A percentile compares a stretch with the other conserved stretches of the same genome.
phyloP scores from a whole-genome alignment of 805 yeast genomes.

The Hermanozyma aechmeae region DNA sequence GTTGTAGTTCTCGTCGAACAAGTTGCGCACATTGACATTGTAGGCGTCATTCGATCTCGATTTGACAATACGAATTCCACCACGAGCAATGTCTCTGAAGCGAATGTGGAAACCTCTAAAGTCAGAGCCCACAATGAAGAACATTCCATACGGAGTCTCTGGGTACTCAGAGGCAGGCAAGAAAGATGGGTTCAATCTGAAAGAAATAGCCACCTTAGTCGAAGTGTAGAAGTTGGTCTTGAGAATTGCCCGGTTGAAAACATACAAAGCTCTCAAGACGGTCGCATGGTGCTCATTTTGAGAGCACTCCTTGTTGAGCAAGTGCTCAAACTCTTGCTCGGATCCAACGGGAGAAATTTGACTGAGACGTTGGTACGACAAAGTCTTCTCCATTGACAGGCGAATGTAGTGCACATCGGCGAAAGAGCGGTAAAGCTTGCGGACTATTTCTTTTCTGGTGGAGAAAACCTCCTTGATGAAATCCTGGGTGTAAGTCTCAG shows the following conservation, averaged over 20 bases:
- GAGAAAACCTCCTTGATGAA: constrained; percentile 72
- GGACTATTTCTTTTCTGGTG: constrained; percentile 59
- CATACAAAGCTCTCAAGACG: constrained; percentile 72
- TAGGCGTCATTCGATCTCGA: constrained; percentile 82
- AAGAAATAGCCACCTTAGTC: constrained; percentile 90
- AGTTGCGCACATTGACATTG: constrained; percentile 71
- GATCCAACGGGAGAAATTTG: constrained; percentile 64
- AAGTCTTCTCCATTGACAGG: constrained; percentile 60
- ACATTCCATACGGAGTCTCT: constrained; percentile 88
- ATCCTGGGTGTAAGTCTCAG: constrained; percentile 86
- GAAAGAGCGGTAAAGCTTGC: constrained; percentile 81
- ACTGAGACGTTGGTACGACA: constrained; percentile 81
- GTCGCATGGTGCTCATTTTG: constrained; percentile 74
- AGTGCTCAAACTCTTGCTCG: constrained; percentile 64
- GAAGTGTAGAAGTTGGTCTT: constrained; percentile 93
- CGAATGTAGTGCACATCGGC: constrained; percentile 84
- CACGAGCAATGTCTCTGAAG: constrained; percentile 95
- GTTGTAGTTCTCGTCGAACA: constrained; percentile 94
- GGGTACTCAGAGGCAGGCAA: constrained; percentile 85
- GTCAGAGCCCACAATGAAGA: constrained; percentile 91
- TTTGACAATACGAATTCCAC: constrained; percentile 93
- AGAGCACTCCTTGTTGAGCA: constrained; percentile 60
- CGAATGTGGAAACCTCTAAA: constrained; percentile 96
- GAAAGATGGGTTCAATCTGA: constrained; percentile 80
- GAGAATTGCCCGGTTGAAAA: constrained; percentile 78